Evolutionary conservation across 345 rosid species (phyloP), one percentile per base, ranked within the genome.

Genomic region (Carallia brachiata): DNA sequence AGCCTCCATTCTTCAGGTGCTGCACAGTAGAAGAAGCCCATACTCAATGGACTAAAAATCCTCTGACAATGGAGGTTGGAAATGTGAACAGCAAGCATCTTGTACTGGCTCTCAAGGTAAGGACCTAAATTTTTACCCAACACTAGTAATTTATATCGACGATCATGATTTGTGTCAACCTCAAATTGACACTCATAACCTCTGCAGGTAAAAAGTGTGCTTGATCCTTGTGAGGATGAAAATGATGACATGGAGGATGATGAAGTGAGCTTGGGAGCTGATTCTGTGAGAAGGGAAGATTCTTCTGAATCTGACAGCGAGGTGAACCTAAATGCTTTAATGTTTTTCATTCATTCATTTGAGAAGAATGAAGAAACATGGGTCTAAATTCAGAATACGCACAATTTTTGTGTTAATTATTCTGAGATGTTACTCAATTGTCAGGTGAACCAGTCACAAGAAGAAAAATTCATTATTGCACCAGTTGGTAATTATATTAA

Each of bases 141-240:
- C 62, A 16, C 58, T 54, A 68, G 10, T 61, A 47, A 32, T 68
- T 65, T 27, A 47, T 54, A 65, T 73, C 30, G 28, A 12, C 52
- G 57, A 44, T 44, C 48, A 44, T 44, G 10, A 37, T 62, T 62
- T 54, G n/a, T 18, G 55, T 62, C 58, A 32, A 54, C 10, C 50
- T 59, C 65, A 70, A 7, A 12, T 18, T 52, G 32, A 34, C 30
- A 54, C 59, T 30, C 18, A 64, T 77, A 36, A 39, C 65, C 80
- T 39, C 34, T 67, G 53, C 83, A 95, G 98, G 98, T 92, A 60
- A 92, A 95, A 84, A 95, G 97, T 66, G 97, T 91, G 73, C 99
- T 92, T 68, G 99, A 95, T 80, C 99, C 98, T 54, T 95, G 98
- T 73, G 96, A 88, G 81, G 92, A 90, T 81, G 98, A 90, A 72